Evolutionary conservation across 768 basidiomycete genomes (phyloP), one percentile per base, ranked within the genome.

Genomic region (Serendipita sp.): DNA sequence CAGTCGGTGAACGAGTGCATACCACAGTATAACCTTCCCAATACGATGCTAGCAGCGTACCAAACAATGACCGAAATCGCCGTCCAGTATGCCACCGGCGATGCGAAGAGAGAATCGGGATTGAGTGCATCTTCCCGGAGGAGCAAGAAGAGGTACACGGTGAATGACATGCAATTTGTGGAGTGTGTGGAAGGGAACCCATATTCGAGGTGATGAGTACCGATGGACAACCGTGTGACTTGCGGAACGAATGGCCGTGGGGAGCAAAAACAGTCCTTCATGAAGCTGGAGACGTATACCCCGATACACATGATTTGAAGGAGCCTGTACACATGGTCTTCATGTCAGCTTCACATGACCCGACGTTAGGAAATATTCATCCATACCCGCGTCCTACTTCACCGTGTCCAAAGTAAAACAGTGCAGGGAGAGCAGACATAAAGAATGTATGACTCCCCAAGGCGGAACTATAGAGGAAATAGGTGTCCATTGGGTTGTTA

Each of bases 171-270:
- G 64, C 85, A 83, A 73, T 96, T 95, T 5, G 93, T 91, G 1
- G 91, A 89, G 70, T 99, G 95, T 0, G 94, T 96, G 0, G 92
- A 95, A 0, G 93, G 94, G 71, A 97, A 95, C 28, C 95, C 95
- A 69, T 95, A 95, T 75, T 95, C 92, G 2, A 90, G 79, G 68
- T 92, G 89, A 70, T 90, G 88, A 0, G 77, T 80, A 13, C 88
- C 86, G 63, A 91, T 85, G 3, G 85, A 88, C 90, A 95, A 77
- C 63, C 95, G 83, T n/a, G 85, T 85, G 13, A 96, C 89, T 0
- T 94, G 95, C 0, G 95, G 95, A 1, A 88, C 81, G 70, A 86
- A 92, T 0, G 95, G 95, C 62, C 95, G 78, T 5, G 95, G 94
- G 0, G 89, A 83, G 73, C 94, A 98, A 48, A 90, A 79, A 5